phyloP scores from a whole-genome alignment of 2,329 filamentous ascomycete genomes.

The Helotiales sp. region DNA sequence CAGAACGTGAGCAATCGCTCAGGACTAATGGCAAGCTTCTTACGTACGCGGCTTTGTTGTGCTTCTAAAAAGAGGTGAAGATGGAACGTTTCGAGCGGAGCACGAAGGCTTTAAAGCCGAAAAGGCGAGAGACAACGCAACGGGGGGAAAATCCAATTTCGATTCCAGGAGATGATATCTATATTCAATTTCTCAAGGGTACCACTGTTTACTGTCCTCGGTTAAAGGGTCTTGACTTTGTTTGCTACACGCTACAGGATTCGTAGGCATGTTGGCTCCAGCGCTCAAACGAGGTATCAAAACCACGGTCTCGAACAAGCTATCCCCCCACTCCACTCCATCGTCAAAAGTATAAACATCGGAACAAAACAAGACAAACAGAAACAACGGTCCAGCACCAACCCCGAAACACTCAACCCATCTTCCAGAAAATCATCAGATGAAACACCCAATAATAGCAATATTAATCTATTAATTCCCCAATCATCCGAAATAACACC shows the following conservation, averaged over 20 bases:
- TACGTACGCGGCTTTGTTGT: neutral
- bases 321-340: neutral
- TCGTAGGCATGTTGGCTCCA: too few species aligned
- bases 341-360: neutral
- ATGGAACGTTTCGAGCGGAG: neutral
- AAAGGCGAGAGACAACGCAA: too few species aligned
- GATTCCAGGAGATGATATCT: too few species aligned
- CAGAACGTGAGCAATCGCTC: neutral
- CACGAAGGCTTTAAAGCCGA: neutral
- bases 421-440: slow-evolving; percentile 6
- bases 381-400: neutral
- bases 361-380: neutral
- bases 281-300: neutral
- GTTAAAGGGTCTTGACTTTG: neutral
- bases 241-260: neutral
- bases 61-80: neutral
- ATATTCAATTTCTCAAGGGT: too few species aligned
- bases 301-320: too few species aligned
- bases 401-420: too few species aligned
- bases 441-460: slow-evolving; percentile 4
- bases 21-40: neutral
- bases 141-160: too few species aligned
- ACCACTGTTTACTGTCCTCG: neutral
- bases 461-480: neutral
- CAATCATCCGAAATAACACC: slow-evolving; percentile 6